Evolutionary conservation across 2,329 filamentous ascomycete genomes (phyloP).

Genomic region (Rutstroemia sydowiana): DNA sequence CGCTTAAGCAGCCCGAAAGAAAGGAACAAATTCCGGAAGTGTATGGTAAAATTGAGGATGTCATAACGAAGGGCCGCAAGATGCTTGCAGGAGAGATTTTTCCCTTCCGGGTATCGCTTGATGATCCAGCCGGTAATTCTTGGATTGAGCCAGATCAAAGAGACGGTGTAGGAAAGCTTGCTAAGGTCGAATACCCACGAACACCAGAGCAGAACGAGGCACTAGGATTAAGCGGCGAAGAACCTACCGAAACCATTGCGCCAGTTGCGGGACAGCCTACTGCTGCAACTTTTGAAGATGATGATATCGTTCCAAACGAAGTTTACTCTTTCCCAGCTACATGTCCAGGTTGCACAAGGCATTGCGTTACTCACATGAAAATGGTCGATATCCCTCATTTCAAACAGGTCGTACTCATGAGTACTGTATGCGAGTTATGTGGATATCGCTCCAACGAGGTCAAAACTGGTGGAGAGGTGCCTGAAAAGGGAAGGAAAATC

Average conservation of each 20-base stretch:
- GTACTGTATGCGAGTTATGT: slow-evolving; percentile 83
- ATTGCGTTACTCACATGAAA: slow-evolving; percentile 92
- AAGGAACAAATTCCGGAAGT: slow-evolving; percentile 73
- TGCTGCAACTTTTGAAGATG: slow-evolving; percentile 40
- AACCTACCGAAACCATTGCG: slow-evolving; percentile 45
- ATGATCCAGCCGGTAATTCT: slow-evolving; percentile 92
- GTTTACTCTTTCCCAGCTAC: slow-evolving; percentile 88
- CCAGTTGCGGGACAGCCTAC: slow-evolving; percentile 36
- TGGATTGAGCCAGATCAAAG: slow-evolving; percentile 86
- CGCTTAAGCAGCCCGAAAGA: slow-evolving; percentile 72
- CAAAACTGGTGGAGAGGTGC: slow-evolving; percentile 92
- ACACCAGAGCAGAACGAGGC: slow-evolving; percentile 79
- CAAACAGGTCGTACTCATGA: slow-evolving; percentile 95
- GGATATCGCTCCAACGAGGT: slow-evolving; percentile 95
- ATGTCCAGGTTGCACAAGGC: slow-evolving; percentile 83
- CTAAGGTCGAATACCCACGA: slow-evolving; percentile 74
- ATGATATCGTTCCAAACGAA: slow-evolving; percentile 81
- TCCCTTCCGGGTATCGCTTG: slow-evolving; percentile 80
- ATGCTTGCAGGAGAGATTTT: slow-evolving; percentile 74
- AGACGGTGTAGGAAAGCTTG: slow-evolving; percentile 79
- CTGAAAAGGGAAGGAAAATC: slow-evolving; percentile 77
- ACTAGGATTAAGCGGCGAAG: slow-evolving; percentile 65
- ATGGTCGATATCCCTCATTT: slow-evolving; percentile 98
- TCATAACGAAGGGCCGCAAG: slow-evolving; percentile 65
- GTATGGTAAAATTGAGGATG: slow-evolving; percentile 66